A percentile compares a stretch with the other conserved stretches of the same genome.
Conservation (phyloP, 1,284 basidiomycete species). For the Fistulina hepatica region DNA sequence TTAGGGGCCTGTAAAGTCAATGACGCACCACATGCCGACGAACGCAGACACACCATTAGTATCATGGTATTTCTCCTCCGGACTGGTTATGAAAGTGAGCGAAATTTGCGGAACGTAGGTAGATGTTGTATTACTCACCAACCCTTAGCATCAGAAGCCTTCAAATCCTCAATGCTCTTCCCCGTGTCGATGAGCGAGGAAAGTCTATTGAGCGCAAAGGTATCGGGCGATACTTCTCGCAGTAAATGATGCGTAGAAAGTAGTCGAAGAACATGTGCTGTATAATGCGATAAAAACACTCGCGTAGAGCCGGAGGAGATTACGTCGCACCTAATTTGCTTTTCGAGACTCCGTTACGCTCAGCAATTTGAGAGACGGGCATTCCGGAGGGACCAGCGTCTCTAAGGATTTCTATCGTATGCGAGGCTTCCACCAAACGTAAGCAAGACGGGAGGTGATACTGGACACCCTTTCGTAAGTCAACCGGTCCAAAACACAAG, state of each 20-base stretch:
- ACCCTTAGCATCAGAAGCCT: neutral
- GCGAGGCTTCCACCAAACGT: conserved; percentile 54
- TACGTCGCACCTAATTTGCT: conserved; percentile 36
- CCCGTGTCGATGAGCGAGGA: conserved; percentile 57
- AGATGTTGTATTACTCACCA: too few relatives aligned
- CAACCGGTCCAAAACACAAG: conserved; percentile 1
- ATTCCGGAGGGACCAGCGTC: conserved; percentile 46
- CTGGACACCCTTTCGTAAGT: conserved; percentile 23
- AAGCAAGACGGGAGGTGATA: conserved; percentile 63
- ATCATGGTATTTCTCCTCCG: conserved; percentile 47
- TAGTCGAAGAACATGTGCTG: conserved; percentile 56
- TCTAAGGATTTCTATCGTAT: conserved; percentile 54
- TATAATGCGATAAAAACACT: neutral
- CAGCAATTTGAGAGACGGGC: conserved; percentile 45
- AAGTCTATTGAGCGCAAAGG: conserved; percentile 57
- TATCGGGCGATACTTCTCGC: conserved; percentile 50
- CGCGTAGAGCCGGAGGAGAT: conserved; percentile 1
- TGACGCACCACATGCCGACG: conserved; percentile 47
- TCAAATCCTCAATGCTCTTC: conserved; percentile 23
- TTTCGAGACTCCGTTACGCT: conserved; percentile 33
- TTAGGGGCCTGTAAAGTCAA: neutral
- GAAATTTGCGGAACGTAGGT: neutral
- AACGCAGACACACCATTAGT: conserved; percentile 52
- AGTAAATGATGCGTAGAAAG: conserved; percentile 64
- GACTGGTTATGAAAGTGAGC: conserved; percentile 24